phyloP scores from a whole-genome alignment of 108 stramenopile genomes.

The Cyclotella cryptica region DNA sequence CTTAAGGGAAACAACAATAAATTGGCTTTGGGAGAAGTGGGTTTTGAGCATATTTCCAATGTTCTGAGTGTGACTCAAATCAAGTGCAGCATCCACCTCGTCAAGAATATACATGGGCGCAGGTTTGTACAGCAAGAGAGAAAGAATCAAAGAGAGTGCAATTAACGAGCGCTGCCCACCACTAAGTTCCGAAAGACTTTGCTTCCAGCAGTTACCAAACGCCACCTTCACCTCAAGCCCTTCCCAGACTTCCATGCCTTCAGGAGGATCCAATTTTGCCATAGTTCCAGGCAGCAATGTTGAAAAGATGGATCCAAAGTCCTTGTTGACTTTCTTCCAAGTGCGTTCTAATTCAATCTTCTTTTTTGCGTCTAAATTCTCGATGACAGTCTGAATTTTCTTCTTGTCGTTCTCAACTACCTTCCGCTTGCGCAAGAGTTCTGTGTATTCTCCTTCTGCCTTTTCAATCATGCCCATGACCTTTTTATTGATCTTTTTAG shows the following conservation, averaged over 20 bases:
- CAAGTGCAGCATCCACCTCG: conserved; percentile 98
- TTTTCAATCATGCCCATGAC: conserved; percentile 99
- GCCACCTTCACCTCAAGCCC: conserved; percentile 98
- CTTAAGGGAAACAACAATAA: conserved; percentile 97
- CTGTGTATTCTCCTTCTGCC: conserved; percentile 97
- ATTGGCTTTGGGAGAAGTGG: conserved; percentile 98
- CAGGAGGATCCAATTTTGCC: conserved; percentile 97
- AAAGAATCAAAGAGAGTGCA: conserved; percentile 97
- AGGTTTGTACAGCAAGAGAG: conserved; percentile 97
- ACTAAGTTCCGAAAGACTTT: conserved; percentile 97
- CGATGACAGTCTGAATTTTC: conserved; percentile 97
- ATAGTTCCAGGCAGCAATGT: conserved; percentile 95
- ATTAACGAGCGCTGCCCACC: conserved; percentile 98
- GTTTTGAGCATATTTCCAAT: conserved; percentile 99
- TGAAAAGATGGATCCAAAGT: conserved; percentile 99
- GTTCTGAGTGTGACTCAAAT: conserved; percentile 99
- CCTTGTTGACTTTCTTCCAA: conserved; percentile 97
- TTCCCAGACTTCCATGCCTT: conserved; percentile 93
- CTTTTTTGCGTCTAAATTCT: conserved; percentile 97
- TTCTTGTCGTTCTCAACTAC: conserved; percentile 98
- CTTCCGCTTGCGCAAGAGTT: conserved; percentile 94
- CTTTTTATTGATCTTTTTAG: conserved; percentile 98
- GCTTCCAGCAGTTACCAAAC: conserved; percentile 98
- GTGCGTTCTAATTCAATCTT: conserved; percentile 92
- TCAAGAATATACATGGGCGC: conserved; percentile 99